phyloP scores from a whole-genome alignment of 2,329 filamentous ascomycete species.

The Botrytis elliptica region DNA sequence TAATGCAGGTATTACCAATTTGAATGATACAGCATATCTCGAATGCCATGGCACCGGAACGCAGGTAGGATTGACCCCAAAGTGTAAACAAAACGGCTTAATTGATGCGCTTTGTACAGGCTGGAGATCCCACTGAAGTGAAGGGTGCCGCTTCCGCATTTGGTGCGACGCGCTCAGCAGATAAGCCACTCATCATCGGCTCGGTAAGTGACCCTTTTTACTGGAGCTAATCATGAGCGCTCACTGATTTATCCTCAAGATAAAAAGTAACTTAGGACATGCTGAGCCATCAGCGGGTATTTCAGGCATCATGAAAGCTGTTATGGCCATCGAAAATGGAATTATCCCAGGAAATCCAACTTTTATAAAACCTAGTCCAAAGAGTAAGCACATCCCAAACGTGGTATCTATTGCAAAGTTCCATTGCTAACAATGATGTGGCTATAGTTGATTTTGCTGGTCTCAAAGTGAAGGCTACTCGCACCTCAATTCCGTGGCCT shows the following conservation, averaged over 20 bases:
- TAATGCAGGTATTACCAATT: conserved; percentile 13
- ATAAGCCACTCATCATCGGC: conserved; percentile 1
- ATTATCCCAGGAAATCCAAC: conserved; percentile 44
- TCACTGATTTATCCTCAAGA: background rate
- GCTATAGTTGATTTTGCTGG: conserved; percentile 34
- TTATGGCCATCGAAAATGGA: conserved; percentile 44
- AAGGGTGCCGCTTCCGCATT: conserved; percentile 11
- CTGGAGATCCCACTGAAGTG: conserved; percentile 4
- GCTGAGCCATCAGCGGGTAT: conserved; percentile 42
- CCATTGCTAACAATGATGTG: background rate
- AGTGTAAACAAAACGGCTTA: background rate
- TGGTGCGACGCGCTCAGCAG: background rate
- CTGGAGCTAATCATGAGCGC: background rate
- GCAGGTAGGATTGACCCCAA: background rate
- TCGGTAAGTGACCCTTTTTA: conserved; percentile 3
- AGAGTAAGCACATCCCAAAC: background rate
- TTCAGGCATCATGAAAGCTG: conserved; percentile 42
- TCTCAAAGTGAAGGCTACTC: conserved; percentile 33
- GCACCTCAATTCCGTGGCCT: conserved; percentile 25
- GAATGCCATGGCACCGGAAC: conserved; percentile 13
- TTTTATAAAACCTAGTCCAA: conserved; percentile 41
- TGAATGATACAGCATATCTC: background rate
- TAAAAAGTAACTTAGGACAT: conserved; percentile 29
- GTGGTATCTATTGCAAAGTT: background rate
- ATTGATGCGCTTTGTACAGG: background rate